A percentile compares a stretch with the other conserved stretches of the same genome.
phyloP scores from a whole-genome alignment of 2,329 filamentous ascomycete genomes.

The Colletotrichum sp. region DNA sequence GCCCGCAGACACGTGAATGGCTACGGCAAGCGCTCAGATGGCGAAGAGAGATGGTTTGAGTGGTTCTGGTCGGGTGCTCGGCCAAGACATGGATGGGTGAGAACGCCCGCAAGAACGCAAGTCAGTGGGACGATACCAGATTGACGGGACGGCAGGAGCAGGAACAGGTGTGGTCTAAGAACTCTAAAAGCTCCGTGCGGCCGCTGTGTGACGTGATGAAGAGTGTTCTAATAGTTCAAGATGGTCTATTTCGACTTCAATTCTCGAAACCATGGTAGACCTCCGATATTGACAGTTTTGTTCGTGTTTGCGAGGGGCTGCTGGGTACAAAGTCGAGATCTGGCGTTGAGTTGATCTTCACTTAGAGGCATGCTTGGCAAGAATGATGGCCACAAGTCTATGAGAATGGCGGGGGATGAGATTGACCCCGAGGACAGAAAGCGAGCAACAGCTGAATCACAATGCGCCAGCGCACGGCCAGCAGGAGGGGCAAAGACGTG shows the following conservation, averaged over 20 bases:
- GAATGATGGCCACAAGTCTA: background rate
- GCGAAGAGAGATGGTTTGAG: background rate
- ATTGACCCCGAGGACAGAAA: background rate
- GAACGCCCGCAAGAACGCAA: slow-evolving; percentile 22
- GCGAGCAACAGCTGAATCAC: background rate
- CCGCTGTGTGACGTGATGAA: background rate
- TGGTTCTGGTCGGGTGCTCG: background rate
- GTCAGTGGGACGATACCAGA: slow-evolving; percentile 2
- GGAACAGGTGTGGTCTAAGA: background rate
- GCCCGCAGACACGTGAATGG: slow-evolving; percentile 20
- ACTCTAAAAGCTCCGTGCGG: background rate
- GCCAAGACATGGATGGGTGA: background rate
- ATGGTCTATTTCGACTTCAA: background rate
- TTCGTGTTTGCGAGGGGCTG: background rate
- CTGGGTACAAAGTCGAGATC: background rate
- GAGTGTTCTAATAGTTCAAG: background rate
- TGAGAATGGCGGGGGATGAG: background rate
- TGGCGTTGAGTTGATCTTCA: background rate
- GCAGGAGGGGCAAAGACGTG: background rate
- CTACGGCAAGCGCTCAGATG: background rate
- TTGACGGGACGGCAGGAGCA: background rate
- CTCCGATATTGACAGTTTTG: background rate
- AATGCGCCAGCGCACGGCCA: background rate
- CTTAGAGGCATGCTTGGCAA: background rate
- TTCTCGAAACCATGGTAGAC: background rate